These are phyloP conservation scores for Zygosaccharomyces sapae DNA, from an alignment of 1,139 yeast species.

Conservation along the genomic window DNA sequence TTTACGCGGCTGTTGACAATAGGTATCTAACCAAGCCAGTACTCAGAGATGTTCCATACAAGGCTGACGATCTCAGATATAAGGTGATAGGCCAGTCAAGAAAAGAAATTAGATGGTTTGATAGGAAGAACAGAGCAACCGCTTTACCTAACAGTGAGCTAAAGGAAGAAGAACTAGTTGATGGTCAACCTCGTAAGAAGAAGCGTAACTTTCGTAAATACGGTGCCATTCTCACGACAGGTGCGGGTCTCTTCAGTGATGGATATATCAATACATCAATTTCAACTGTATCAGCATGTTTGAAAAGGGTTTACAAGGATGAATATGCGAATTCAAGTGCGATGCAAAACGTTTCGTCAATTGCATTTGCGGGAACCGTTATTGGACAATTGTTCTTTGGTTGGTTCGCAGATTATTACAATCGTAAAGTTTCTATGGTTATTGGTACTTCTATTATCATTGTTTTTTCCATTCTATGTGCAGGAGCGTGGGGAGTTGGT, in stretches of 20 bases:
- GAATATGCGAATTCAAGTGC: conserved; percentile 62
- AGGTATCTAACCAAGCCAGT: conserved; percentile 27
- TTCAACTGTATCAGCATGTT: conserved; percentile 68
- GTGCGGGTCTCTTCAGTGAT: conserved; percentile 88
- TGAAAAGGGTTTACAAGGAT: conserved; percentile 59
- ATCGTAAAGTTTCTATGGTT: conserved; percentile 79
- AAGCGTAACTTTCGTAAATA: conserved; percentile 27
- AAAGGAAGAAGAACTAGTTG: conserved; percentile 9
- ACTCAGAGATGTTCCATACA: conserved; percentile 48
- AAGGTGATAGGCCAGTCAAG: conserved; percentile 41
- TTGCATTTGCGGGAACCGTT: conserved; percentile 87
- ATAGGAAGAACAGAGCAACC: conserved; percentile 1
- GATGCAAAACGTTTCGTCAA: conserved; percentile 73
- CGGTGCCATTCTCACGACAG: conserved; percentile 83
- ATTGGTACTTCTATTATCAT: conserved; percentile 68
- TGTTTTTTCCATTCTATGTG: conserved; percentile 67
- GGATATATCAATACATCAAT: conserved; percentile 86
- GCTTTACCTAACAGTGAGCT: conserved; percentile 3
- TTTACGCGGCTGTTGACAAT: conserved; percentile 7
- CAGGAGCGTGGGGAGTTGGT: conserved; percentile 81
- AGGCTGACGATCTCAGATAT: conserved; percentile 39
- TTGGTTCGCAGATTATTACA: conserved; percentile 67
- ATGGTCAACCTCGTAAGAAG: conserved; percentile 15
- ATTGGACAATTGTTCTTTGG: conserved; percentile 84
- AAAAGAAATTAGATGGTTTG: conserved; percentile 32